Conservation (phyloP, 192 early-diverging fungal species). For the Mortierella hygrophila region DNA sequence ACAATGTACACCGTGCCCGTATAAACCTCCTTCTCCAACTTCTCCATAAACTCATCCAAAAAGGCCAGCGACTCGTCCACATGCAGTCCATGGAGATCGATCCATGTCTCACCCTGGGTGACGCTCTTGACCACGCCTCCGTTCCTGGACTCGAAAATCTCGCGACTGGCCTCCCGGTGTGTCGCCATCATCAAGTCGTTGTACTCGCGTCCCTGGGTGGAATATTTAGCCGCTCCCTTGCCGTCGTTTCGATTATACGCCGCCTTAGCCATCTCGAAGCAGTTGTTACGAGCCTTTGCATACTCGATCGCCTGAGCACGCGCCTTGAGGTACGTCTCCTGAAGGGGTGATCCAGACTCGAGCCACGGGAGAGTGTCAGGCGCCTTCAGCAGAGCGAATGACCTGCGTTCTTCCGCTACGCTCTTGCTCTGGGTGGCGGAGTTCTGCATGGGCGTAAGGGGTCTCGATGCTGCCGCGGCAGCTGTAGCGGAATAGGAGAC, state of each 20-base stretch:
- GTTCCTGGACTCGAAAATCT: conserved; percentile 63
- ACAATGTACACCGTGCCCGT: conserved; percentile 63
- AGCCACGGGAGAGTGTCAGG: conserved; percentile 61
- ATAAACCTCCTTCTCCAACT: conserved; percentile 49
- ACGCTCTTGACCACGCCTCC: conserved; percentile 35
- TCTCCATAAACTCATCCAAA: conserved; percentile 59
- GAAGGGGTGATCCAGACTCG: conserved; percentile 59
- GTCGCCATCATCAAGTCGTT: conserved; percentile 64
- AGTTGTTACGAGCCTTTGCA: conserved; percentile 60
- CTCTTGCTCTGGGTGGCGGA: not conserved
- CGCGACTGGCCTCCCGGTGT: conserved; percentile 58
- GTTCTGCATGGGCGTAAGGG: conserved; percentile 27
- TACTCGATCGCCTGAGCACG: conserved; percentile 63
- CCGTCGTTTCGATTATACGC: conserved; percentile 63
- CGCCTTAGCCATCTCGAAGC: conserved; percentile 60
- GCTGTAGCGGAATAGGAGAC: conserved; percentile 50
- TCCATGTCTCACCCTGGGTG: conserved; percentile 56
- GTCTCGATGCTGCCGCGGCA: conserved; percentile 55
- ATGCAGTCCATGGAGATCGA: conserved; percentile 67
- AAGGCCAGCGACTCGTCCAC: conserved; percentile 62
- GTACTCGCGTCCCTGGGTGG: conserved; percentile 59
- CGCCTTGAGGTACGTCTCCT: conserved; percentile 52
- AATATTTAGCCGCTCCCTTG: conserved; percentile 55
- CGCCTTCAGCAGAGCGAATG: conserved; percentile 22
- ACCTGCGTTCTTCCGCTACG: conserved; percentile 8